These are phyloP conservation scores for Aristolochia californica DNA, from an alignment of 164 flowering plant genomes.

Conservation along the genomic window DNA sequence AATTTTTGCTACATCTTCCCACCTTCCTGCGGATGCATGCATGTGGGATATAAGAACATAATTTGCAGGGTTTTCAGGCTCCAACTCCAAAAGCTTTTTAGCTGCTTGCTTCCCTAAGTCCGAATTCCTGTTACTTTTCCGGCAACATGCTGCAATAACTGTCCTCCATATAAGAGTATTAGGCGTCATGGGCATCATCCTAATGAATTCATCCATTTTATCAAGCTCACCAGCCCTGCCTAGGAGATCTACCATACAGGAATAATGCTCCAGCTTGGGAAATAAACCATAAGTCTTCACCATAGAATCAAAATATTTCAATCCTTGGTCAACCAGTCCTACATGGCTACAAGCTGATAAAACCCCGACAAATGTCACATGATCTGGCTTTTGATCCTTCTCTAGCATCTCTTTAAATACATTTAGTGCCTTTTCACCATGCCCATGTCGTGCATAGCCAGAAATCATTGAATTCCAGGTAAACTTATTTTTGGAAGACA, in stretches of 20 bases:
- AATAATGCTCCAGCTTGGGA: slow-evolving; percentile 72
- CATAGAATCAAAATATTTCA: slow-evolving; percentile 68
- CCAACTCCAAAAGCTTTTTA: slow-evolving; percentile 62
- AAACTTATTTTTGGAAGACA: slow-evolving; percentile 66
- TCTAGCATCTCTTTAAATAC: slow-evolving; percentile 47
- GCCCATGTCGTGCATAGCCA: slow-evolving; percentile 87
- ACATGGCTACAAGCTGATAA: slow-evolving; percentile 92
- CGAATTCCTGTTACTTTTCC: slow-evolving; percentile 36
- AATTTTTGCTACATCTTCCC: slow-evolving; percentile 63
- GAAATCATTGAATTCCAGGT: slow-evolving; percentile 98
- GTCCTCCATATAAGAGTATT: slow-evolving; percentile 78
- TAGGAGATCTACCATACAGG: slow-evolving; percentile 87
- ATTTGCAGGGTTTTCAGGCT: slow-evolving; percentile 74
- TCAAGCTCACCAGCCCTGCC: slow-evolving; percentile 67
- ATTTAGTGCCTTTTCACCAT: slow-evolving; percentile 51
- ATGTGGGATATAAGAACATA: slow-evolving; percentile 76
- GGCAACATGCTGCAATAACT: slow-evolving; percentile 62
- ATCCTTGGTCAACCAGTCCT: slow-evolving; percentile 63
- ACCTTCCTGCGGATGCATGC: slow-evolving; percentile 70
- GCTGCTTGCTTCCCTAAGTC: slow-evolving; percentile 64
- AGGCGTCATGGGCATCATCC: slow-evolving; percentile 62
- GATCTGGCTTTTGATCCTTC: slow-evolving; percentile 57
- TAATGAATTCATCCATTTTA: slow-evolving; percentile 54
- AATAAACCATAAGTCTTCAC: slow-evolving; percentile 32
- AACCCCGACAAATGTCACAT: slow-evolving; percentile 90